These are phyloP conservation scores for Pichia deserticola DNA, from an alignment of 805 yeast genomes.

Conservation along the genomic window DNA sequence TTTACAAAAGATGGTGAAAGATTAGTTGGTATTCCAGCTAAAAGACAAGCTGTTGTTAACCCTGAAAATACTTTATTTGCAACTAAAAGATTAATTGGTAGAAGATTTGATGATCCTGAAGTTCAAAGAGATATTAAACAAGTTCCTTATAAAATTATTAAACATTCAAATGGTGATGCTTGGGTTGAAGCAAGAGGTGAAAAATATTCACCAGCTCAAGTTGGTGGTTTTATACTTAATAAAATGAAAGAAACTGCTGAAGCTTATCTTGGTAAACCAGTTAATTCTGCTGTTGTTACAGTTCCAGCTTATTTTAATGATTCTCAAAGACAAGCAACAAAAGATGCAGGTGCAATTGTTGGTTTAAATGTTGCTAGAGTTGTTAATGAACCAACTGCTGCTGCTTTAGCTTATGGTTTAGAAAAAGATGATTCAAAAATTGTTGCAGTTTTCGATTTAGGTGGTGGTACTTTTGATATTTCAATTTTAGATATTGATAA, in stretches of 20 bases:
- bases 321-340: constrained; percentile 89
- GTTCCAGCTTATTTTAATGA: constrained; percentile 89
- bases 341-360: constrained; percentile 96
- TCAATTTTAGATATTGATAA: constrained; percentile 94
- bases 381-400: constrained; percentile 88
- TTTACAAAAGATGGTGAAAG: constrained; percentile 41
- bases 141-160: constrained; percentile 57
- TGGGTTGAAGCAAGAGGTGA: constrained; percentile 48
- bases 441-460: constrained; percentile 94
- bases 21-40: constrained; percentile 64
- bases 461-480: constrained; percentile 98
- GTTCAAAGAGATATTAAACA: constrained; percentile 58
- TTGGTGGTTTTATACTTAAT: constrained; percentile 70
- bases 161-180: constrained; percentile 60
- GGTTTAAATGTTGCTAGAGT: constrained; percentile 87
- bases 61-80: constrained; percentile 76
- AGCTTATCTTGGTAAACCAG: constrained; percentile 79
- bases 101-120: constrained; percentile 60
- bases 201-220: constrained; percentile 58
- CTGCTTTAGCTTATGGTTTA: constrained; percentile 92
- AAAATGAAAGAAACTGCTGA: constrained; percentile 99
- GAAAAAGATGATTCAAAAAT: constrained; percentile 53
- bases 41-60: constrained; percentile 69
- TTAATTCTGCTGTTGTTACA: constrained; percentile 83
- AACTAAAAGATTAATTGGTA: constrained; percentile 74